These are phyloP conservation scores for Colletotrichum filicis DNA, from an alignment of 2,329 filamentous ascomycete genomes.

Conservation along the genomic window DNA sequence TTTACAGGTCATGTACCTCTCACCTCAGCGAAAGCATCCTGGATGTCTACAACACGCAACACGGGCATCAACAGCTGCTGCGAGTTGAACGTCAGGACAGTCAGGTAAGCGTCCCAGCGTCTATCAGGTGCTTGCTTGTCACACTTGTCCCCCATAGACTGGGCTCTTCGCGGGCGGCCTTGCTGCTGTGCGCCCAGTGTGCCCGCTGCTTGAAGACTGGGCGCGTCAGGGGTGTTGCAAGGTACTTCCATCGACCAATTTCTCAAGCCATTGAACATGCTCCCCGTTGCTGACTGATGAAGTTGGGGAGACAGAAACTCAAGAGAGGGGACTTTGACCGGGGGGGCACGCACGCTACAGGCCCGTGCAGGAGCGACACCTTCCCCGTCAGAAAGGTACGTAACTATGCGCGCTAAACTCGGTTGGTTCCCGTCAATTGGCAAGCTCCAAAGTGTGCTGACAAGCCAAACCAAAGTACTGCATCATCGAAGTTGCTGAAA, in stretches of 20 bases:
- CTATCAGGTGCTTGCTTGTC: background rate
- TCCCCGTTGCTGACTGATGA: constrained; percentile 1
- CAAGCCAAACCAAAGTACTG: background rate
- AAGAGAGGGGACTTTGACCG: background rate
- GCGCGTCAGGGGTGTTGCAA: constrained; percentile 25
- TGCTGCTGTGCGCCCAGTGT: constrained; percentile 10
- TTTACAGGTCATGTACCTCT: background rate
- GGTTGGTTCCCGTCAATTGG: background rate
- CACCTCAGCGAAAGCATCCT: background rate
- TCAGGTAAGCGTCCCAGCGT: too few species aligned
- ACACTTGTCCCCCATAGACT: background rate
- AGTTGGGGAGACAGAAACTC: background rate
- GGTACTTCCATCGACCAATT: constrained; percentile 7
- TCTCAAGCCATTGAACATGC: background rate
- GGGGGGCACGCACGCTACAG: background rate
- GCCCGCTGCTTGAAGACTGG: constrained; percentile 21
- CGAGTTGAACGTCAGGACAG: too few species aligned
- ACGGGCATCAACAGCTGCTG: background rate
- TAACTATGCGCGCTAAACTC: constrained; percentile 10
- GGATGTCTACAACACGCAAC: background rate
- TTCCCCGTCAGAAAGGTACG: constrained; percentile 6
- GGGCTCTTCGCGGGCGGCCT: constrained; percentile 2
- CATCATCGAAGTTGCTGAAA: constrained; percentile 29
- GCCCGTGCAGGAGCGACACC: background rate
- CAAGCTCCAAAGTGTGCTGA: background rate